These are phyloP conservation scores for Trichophyton equinum DNA, from an alignment of 2,329 filamentous ascomycete genomes.

Conservation along the genomic window DNA sequence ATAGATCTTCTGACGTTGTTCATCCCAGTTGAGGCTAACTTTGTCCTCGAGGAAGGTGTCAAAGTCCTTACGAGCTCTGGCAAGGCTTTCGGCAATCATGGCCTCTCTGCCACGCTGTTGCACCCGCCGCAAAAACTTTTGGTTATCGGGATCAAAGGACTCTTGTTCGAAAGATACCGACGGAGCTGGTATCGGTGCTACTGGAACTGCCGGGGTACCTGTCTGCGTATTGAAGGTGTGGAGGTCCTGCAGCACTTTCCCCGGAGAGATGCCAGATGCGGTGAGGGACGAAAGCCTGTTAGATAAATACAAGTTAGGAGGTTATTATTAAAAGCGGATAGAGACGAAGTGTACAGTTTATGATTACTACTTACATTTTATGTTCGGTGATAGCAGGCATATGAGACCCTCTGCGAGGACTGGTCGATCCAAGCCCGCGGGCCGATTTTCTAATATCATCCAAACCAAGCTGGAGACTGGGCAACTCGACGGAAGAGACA, in stretches of 20 bases:
- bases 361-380: conserved; percentile 35
- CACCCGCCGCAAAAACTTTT: conserved; percentile 69
- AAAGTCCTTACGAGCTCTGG: conserved; percentile 80
- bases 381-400: conserved; percentile 31
- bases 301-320: neutral
- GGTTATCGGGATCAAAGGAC: conserved; percentile 42
- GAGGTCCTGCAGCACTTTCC: conserved; percentile 72
- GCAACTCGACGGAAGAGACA: conserved; percentile 58
- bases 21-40: conserved; percentile 89
- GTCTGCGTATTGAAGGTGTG: conserved; percentile 62
- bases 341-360: no score
- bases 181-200: neutral
- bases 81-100: conserved; percentile 83
- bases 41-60: conserved; percentile 90
- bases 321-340: no score
- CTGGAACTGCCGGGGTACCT: conserved; percentile 7
- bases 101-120: conserved; percentile 83
- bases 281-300: conserved; percentile 78
- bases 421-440: conserved; percentile 62
- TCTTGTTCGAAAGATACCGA: conserved; percentile 20
- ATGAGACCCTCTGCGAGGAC: conserved; percentile 32
- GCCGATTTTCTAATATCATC: conserved; percentile 70
- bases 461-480: conserved; percentile 78
- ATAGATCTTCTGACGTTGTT: conserved; percentile 83
- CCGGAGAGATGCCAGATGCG: conserved; percentile 82